Percentiles rank a stretch among this genome's conserved stretches.
phyloP scores from a whole-genome alignment of 2,329 filamentous ascomycete genomes.

The Chalaropsis thielavioides region DNA sequence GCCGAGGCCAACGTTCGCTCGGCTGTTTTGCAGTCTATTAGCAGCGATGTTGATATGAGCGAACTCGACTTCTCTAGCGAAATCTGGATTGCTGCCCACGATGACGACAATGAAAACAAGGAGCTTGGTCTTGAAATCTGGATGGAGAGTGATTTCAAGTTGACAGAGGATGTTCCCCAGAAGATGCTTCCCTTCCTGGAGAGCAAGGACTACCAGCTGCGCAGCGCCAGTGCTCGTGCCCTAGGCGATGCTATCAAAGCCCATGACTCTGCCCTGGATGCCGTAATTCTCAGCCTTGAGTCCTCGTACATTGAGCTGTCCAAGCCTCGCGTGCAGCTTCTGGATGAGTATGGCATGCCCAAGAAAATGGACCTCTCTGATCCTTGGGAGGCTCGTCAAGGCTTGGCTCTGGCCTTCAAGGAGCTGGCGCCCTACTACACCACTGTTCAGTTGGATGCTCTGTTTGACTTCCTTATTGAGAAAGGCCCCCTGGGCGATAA shows the following conservation, averaged over 20 bases:
- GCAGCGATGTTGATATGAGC: constrained; percentile 80
- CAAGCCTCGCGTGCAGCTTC: constrained; percentile 67
- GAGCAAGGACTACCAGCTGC: constrained; percentile 64
- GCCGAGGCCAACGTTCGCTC: constrained; percentile 67
- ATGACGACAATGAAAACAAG: constrained; percentile 75
- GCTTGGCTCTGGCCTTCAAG: constrained; percentile 74
- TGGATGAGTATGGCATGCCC: constrained; percentile 90
- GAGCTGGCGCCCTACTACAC: constrained; percentile 61
- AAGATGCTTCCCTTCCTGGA: constrained; percentile 66
- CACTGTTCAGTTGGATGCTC: constrained; percentile 53
- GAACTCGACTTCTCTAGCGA: constrained; percentile 77
- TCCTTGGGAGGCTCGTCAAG: constrained; percentile 82
- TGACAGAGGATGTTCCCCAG: constrained; percentile 49
- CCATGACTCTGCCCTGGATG: constrained; percentile 44
- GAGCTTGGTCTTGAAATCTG: constrained; percentile 78
- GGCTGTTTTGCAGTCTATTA: constrained; percentile 76
- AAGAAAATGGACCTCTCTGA: constrained; percentile 77
- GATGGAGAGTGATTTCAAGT: constrained; percentile 76
- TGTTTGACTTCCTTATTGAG: constrained; percentile 76
- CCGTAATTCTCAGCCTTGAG: constrained; percentile 51
- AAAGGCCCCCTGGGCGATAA: constrained; percentile 76
- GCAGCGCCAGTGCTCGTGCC: constrained; percentile 68
- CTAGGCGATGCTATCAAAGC: constrained; percentile 57
- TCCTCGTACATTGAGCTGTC: constrained; percentile 61
- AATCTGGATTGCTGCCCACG: constrained; percentile 86